Percentiles rank a stretch among this genome's conserved stretches.
Evolutionary conservation across 257 asterid genomes (phyloP).

Genomic region (Nicotiana paniculata): DNA sequence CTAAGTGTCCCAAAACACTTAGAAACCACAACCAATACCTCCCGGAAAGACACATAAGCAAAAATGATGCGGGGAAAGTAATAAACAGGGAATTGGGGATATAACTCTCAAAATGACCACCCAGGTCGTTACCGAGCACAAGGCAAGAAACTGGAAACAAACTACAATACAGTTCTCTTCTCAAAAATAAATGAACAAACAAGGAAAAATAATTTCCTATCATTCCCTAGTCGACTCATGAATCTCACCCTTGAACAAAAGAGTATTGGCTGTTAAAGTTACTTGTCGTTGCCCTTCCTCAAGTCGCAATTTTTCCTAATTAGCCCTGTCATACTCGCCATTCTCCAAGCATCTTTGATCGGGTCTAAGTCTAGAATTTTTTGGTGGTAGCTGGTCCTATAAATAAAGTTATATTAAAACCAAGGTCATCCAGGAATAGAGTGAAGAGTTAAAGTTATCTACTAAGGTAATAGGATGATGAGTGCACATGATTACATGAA

Average conservation of each 20-base stretch:
- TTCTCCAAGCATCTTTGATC: slow-evolving; percentile 94
- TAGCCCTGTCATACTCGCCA: slow-evolving; percentile 80
- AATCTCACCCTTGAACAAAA: not conserved
- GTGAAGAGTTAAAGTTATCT: not conserved
- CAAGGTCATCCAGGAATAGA: not conserved
- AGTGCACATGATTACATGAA: not conserved
- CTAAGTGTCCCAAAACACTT: too few species aligned
- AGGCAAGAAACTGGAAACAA: not conserved
- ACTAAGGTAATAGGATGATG: not conserved
- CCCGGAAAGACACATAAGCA: too few species aligned
- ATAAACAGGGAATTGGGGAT: too few species aligned
- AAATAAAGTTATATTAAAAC: not conserved
- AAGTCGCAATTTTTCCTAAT: slow-evolving; percentile 69
- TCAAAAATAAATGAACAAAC: slow-evolving; percentile 6
- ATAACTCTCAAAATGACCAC: too few species aligned
- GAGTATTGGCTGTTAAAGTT: not conserved
- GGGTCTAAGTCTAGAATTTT: slow-evolving; percentile 94
- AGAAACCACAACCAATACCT: too few species aligned
- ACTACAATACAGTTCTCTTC: slow-evolving; percentile 4
- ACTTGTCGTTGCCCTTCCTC: slow-evolving; percentile 98
- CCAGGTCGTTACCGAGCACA: too few species aligned
- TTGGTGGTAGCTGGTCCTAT: slow-evolving; percentile 92
- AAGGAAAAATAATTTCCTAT: not conserved
- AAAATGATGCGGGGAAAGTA: too few species aligned
- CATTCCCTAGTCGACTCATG: slow-evolving; percentile 2